Evolutionary conservation across 116 monocot species (phyloP).

Genomic region (Iris pallida): DNA sequence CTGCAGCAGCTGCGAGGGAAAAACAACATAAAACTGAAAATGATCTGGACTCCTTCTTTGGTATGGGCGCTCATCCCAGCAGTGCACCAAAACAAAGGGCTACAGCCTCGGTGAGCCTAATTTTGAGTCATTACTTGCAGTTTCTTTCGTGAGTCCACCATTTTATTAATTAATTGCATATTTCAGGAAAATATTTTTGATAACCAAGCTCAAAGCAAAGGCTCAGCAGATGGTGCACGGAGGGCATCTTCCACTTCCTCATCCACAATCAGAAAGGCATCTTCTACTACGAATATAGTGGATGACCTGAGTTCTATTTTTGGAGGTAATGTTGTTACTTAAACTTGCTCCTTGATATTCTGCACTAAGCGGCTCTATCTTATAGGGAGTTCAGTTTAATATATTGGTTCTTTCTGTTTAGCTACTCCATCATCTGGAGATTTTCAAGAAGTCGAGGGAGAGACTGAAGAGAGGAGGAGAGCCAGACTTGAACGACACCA

Average conservation of each 20-base stretch:
- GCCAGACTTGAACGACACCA: slow-evolving; percentile 82
- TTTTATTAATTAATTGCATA: slow-evolving; percentile 1
- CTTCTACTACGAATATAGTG: slow-evolving; percentile 55
- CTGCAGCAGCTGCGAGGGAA: slow-evolving; percentile 58
- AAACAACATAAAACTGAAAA: slow-evolving; percentile 51
- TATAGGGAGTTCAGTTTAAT: not conserved
- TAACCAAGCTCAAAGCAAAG: slow-evolving; percentile 34
- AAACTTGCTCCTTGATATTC: not conserved
- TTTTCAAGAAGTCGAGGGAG: slow-evolving; percentile 95
- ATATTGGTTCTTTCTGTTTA: slow-evolving; percentile 23
- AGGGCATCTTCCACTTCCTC: slow-evolving; percentile 40
- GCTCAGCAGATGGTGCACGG: slow-evolving; percentile 17
- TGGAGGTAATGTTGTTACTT: slow-evolving; percentile 48
- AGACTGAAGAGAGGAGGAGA: slow-evolving; percentile 87
- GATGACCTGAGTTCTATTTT: slow-evolving; percentile 79
- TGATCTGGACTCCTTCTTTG: slow-evolving; percentile 80
- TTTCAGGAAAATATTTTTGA: slow-evolving; percentile 67
- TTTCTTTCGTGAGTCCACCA: not conserved
- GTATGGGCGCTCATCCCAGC: slow-evolving; percentile 58
- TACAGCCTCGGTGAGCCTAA: slow-evolving; percentile 28
- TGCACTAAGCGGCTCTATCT: not conserved
- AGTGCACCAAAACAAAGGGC: slow-evolving; percentile 76
- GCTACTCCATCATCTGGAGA: slow-evolving; percentile 59
- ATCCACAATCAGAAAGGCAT: slow-evolving; percentile 38
- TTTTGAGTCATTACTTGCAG: not conserved